These are phyloP conservation scores for Acacia crassicarpa DNA, from an alignment of 306 rosid genomes.

Conservation along the genomic window DNA sequence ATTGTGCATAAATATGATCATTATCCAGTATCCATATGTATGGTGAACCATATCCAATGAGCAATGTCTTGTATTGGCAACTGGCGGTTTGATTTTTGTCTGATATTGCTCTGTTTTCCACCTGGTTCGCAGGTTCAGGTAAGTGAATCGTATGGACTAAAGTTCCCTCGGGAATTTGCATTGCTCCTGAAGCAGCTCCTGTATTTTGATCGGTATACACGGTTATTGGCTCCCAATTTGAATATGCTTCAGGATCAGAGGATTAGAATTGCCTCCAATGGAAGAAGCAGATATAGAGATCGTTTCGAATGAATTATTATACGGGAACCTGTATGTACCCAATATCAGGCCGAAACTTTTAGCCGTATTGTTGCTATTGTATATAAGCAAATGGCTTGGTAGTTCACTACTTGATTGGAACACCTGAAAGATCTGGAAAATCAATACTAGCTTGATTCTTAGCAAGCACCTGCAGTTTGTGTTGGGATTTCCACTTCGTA, in stretches of 20 bases:
- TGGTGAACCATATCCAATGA: neutral
- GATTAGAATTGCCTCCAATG: slow-evolving; percentile 69
- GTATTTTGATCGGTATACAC: slow-evolving; percentile 91
- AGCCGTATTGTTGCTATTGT: slow-evolving; percentile 22
- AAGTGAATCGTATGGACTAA: slow-evolving; percentile 90
- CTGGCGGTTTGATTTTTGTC: slow-evolving; percentile 5
- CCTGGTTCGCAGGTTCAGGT: slow-evolving; percentile 64
- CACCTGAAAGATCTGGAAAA: neutral
- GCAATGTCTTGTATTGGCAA: neutral
- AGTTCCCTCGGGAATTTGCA: slow-evolving; percentile 92
- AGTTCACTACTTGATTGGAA: slow-evolving; percentile 6
- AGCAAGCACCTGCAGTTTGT: neutral
- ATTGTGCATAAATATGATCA: neutral
- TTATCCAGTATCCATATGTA: neutral
- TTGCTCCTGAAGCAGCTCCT: slow-evolving; percentile 93
- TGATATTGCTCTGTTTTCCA: slow-evolving; percentile 9
- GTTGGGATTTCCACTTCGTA: neutral
- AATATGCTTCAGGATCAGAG: slow-evolving; percentile 97
- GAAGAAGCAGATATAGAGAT: slow-evolving; percentile 57
- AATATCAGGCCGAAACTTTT: slow-evolving; percentile 25
- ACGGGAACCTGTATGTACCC: slow-evolving; percentile 20
- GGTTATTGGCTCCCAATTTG: slow-evolving; percentile 86
- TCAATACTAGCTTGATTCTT: neutral
- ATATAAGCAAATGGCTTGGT: slow-evolving; percentile 22
- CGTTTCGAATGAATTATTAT: slow-evolving; percentile 34